Evolutionary conservation across 2,329 filamentous ascomycete genomes (phyloP).

Genomic region (Penicillium aurantiogriseum): DNA sequence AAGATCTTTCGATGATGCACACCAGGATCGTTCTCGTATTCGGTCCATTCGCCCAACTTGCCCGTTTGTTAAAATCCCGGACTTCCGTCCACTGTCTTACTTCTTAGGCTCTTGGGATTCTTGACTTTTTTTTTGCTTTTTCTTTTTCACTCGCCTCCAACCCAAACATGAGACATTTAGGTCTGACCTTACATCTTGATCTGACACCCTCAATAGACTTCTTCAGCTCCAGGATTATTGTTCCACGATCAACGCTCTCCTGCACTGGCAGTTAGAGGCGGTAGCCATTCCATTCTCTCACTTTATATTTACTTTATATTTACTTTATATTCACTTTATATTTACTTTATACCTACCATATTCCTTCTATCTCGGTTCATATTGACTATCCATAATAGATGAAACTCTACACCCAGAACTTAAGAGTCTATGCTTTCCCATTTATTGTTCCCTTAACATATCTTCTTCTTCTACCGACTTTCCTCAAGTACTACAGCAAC

Average conservation of each 20-base stretch:
- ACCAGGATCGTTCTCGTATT: neutral
- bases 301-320: too few species aligned
- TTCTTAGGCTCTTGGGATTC: neutral
- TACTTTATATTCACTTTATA: too few species aligned
- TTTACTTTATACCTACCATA: too few species aligned
- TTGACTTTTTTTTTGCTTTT: neutral
- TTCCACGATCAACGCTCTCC: neutral
- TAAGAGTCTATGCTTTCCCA: too few species aligned
- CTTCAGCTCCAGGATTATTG: neutral
- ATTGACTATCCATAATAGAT: too few species aligned
- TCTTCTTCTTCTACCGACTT: too few species aligned
- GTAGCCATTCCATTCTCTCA: too few species aligned
- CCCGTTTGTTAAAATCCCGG: neutral
- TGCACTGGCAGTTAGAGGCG: neutral
- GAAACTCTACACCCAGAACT: too few species aligned
- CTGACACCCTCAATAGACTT: neutral
- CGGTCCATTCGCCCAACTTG: neutral
- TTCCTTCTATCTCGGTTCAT: too few species aligned
- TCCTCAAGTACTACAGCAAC: too few species aligned
- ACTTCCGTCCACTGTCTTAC: neutral
- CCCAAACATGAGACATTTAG: neutral
- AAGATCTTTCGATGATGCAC: neutral
- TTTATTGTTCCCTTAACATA: too few species aligned
- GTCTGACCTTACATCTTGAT: neutral
- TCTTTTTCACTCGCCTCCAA: neutral